Percentiles rank a stretch among this genome's conserved stretches.
phyloP scores from a whole-genome alignment of 2,329 filamentous ascomycete species.

The Tolypocladium ophioglossoides region DNA sequence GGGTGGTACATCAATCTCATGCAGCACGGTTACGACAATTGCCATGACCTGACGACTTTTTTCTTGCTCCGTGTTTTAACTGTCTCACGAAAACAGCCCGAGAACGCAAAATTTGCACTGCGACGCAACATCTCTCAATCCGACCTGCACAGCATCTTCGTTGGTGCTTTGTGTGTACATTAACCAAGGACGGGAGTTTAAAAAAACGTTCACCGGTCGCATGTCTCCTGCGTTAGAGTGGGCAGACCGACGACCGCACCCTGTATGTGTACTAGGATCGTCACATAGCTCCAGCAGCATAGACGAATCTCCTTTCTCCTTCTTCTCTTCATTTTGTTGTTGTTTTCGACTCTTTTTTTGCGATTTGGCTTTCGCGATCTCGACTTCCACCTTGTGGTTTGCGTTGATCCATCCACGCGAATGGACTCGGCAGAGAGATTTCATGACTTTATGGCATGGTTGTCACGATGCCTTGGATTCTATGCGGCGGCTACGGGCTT shows the following conservation, averaged over 20 bases:
- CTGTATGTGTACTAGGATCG: conserved; percentile 24
- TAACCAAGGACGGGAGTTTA: conserved; percentile 16
- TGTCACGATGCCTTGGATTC: conserved; percentile 10
- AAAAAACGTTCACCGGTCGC: conserved; percentile 5
- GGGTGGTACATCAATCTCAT: conserved; percentile 15
- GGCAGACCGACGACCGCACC: conserved; percentile 9
- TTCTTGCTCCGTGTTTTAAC: conserved; percentile 22
- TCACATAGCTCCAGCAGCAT: conserved; percentile 15
- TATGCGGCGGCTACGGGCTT: neutral
- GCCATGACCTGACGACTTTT: conserved; percentile 31
- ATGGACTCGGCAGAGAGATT: neutral
- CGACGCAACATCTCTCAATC: conserved; percentile 11
- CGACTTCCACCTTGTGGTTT: conserved; percentile 1
- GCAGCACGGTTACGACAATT: conserved; percentile 24
- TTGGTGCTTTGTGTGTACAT: conserved; percentile 23
- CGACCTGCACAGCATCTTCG: conserved; percentile 16
- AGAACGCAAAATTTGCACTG: conserved; percentile 12
- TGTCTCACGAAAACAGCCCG: conserved; percentile 9
- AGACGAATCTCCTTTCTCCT: conserved; percentile 15
- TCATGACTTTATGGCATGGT: conserved; percentile 10
- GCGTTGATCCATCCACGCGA: neutral
- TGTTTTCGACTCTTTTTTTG: conserved; percentile 9
- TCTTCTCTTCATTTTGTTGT: conserved; percentile 11
- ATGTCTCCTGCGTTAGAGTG: conserved; percentile 1
- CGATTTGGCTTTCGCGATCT: conserved; percentile 7